A percentile compares a stretch with the other conserved stretches of the same genome.
Evolutionary conservation across 2,329 filamentous ascomycete genomes (phyloP).

Genomic region (Calonectria ilicicola): DNA sequence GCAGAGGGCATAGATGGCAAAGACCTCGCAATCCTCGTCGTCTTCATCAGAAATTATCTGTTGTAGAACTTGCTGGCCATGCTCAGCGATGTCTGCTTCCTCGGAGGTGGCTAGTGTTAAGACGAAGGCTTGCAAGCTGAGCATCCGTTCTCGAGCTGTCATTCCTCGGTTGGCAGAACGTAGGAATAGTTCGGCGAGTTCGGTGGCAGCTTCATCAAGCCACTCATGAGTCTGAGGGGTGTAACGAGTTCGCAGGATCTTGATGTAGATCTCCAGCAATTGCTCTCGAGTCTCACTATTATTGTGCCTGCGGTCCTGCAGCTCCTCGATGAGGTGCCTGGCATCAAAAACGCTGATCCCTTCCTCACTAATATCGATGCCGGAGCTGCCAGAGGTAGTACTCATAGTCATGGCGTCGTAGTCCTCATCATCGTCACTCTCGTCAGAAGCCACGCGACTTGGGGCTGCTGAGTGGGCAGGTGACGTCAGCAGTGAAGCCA

Average conservation of each 20-base stretch:
- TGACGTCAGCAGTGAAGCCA: constrained; percentile 67
- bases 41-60: constrained; percentile 64
- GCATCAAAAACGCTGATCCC: constrained; percentile 72
- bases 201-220: constrained; percentile 68
- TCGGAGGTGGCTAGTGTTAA: constrained; percentile 78
- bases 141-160: constrained; percentile 75
- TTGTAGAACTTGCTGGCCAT: constrained; percentile 44
- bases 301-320: constrained; percentile 81
- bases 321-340: constrained; percentile 74
- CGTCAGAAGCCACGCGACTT: constrained; percentile 74
- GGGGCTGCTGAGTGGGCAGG: constrained; percentile 69
- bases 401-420: constrained; percentile 59
- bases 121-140: constrained; percentile 79
- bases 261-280: constrained; percentile 48
- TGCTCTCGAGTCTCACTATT: constrained; percentile 77
- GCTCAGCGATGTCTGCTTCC: constrained; percentile 56
- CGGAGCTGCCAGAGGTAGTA: constrained; percentile 54
- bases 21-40: constrained; percentile 72
- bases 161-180: constrained; percentile 77
- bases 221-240: constrained; percentile 48
- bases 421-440: constrained; percentile 65
- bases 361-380: constrained; percentile 71
- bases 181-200: constrained; percentile 73
- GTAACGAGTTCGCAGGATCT: constrained; percentile 66
- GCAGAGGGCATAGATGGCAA: constrained; percentile 80